Base-by-base conservation (phyloP, 495 filamentous ascomycete genomes). In the Neurospora sp. region DNA sequence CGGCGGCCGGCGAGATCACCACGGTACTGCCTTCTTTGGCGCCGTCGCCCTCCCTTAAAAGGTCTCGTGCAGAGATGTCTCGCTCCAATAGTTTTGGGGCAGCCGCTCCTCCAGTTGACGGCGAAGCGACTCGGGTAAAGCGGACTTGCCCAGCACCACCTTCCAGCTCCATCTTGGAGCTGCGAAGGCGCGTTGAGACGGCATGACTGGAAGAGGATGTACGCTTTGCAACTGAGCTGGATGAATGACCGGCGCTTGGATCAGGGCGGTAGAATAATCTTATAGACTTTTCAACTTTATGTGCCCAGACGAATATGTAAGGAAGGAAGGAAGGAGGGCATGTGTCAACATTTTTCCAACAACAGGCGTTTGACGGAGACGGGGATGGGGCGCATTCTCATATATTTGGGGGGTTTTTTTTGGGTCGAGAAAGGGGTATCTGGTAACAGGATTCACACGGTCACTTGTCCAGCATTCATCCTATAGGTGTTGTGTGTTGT, bases 1-100 rank as follows among this genome's bases (percentile, higher is more conserved):
- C 84, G 14, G 83, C 85, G 16, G 85, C 84, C 7, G 86, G 85
- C 14, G 84, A 86, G 40, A 84, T 87, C 44, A 78, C 86, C 40
- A 79, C 82, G 1, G 76, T 76, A 20, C 74, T 83, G 71, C 78
- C 77, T 27, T 74, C 80, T 3, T 72, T 79, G 44, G 78, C 81
- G 68, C 76, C 75, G 48, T 3, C 53, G 1, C 35, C 53, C 6
- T 81, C 81, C n/a, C 72, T 85, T 61, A 88, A 88, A 76, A 79
- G 86, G 38, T 78, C 81, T 38, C 79, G 82, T 61, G 79, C 81
- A 12, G 84, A 87, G 71, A 85, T 87, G 71, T 83, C 85, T 16
- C 77, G 82, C 53, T 83, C 84, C 7, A 79, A 82, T 22, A 85
- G 84, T 71, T 83, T 87, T 73, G 82, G 83, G 35, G 69, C 73